Evolutionary conservation across 2,329 filamentous ascomycete genomes (phyloP).

Genomic region (Colletotrichum sp.): DNA sequence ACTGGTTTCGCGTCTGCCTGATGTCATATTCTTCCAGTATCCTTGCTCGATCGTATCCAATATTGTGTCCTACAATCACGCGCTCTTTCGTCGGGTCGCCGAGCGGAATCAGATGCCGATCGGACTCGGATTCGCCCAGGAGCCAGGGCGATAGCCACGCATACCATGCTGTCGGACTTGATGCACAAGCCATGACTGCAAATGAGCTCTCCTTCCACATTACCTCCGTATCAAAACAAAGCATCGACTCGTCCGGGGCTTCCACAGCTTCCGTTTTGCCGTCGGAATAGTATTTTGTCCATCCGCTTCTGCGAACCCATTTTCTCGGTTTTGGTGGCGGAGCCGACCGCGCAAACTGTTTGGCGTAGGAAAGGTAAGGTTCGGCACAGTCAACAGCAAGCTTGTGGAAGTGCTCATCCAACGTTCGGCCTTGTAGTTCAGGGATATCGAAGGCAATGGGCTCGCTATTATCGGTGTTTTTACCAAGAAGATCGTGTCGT

Average conservation of each 20-base stretch:
- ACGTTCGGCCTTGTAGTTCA: constrained; percentile 73
- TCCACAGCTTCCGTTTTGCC: constrained; percentile 74
- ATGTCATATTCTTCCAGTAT: constrained; percentile 89
- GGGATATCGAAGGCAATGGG: constrained; percentile 91
- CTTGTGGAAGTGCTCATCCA: constrained; percentile 94
- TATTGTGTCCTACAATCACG: constrained; percentile 91
- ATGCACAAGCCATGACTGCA: constrained; percentile 96
- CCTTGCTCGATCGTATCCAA: constrained; percentile 91
- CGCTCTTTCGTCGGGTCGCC: constrained; percentile 77
- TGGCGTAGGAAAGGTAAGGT: constrained; percentile 79
- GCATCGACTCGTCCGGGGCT: constrained; percentile 78
- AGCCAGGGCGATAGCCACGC: constrained; percentile 97
- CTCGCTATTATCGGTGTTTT: constrained; percentile 77
- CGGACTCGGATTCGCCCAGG: constrained; percentile 77
- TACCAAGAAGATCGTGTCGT: constrained; percentile 87
- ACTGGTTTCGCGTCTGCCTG: constrained; percentile 81
- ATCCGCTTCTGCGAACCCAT: constrained; percentile 84
- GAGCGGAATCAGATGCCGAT: constrained; percentile 84
- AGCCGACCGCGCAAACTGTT: constrained; percentile 70
- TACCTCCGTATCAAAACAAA: constrained; percentile 96
- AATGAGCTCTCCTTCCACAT: constrained; percentile 94
- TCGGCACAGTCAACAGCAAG: constrained; percentile 87
- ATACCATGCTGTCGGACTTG: constrained; percentile 91
- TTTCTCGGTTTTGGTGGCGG: constrained; percentile 65
- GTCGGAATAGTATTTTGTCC: constrained; percentile 89